Evolutionary conservation across 441 rosid genomes (phyloP), one percentile per base, ranked within the genome.

Genomic region (Erysimum pusillum): DNA sequence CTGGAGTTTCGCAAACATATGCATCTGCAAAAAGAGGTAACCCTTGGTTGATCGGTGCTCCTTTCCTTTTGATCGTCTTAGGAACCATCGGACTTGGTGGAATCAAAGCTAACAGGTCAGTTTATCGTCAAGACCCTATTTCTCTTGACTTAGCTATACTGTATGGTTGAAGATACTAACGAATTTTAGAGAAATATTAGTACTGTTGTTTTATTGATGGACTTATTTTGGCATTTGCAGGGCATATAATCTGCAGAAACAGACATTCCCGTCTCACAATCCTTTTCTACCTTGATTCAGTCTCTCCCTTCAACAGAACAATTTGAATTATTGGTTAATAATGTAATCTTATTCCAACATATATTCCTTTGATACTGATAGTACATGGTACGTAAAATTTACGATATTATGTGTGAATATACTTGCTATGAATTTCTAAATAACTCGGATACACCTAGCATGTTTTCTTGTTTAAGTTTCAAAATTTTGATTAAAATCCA

Each of bases 61-160:
- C 95, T 14, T 88, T 92, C 75, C 75, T 87, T 31, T 51, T 87
- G 38, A 88, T 89, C 59, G 83, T 89, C 46, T 71, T 87, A 57
- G 93, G 92, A 62, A 91, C 98, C 8, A 71, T 90, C 57, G 93
- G 92, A 51, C 86, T 91, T 0, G 99, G 97, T 46, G 90, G 91
- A 53, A 73, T 87, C 38, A 87, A 82, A 60, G 93, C 89, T 68
- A 75, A 85, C 82, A 91, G 93, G 97, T 94, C 62, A 54, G 35
- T 68, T 65, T 53, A 5, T 31, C 39, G 4, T 25, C 51, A n/a
- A n/a, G 42, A 64, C 14, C 17, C 15, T 64, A 31, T 28, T 9
- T 64, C 38, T 11, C 68, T 69, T 8, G 13, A 35, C 67, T 46
- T 22, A 7, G 12, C 9, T 61, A 11, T 36, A 6, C 39, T 74